These are phyloP conservation scores for Streptanthus diversifolius DNA, from an alignment of 345 rosid genomes.

Conservation along the genomic window DNA sequence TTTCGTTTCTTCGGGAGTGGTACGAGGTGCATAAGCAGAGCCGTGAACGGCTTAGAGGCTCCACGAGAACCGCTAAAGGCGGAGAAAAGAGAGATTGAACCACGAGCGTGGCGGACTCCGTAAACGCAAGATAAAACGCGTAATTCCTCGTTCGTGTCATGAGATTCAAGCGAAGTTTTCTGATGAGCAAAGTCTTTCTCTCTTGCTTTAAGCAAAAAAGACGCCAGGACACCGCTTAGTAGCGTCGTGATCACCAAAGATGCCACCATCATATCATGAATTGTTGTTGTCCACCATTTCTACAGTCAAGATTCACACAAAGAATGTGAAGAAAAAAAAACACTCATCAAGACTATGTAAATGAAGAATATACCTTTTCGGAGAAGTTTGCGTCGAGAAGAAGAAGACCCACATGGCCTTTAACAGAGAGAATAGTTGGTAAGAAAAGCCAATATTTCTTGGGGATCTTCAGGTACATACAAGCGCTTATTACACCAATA, in stretches of 20 bases:
- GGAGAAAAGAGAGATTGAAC: slow-evolving; percentile 46
- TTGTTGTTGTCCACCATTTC: slow-evolving; percentile 42
- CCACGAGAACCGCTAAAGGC: slow-evolving; percentile 45
- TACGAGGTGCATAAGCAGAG: slow-evolving; percentile 72
- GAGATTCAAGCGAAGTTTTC: slow-evolving; percentile 46
- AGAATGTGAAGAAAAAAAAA: neutral
- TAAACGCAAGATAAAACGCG: slow-evolving; percentile 66
- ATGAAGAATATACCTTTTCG: slow-evolving; percentile 18
- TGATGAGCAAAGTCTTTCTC: slow-evolving; percentile 45
- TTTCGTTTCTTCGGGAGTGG: slow-evolving; percentile 66
- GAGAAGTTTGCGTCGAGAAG: slow-evolving; percentile 28
- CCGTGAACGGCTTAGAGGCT: slow-evolving; percentile 40
- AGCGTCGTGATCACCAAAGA: slow-evolving; percentile 60
- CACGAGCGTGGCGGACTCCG: slow-evolving; percentile 62
- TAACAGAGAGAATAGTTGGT: slow-evolving; percentile 56
- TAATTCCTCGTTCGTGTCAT: slow-evolving; percentile 52
- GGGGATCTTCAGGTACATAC: slow-evolving; percentile 54
- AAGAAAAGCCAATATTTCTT: slow-evolving; percentile 49
- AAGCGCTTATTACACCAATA: slow-evolving; percentile 56
- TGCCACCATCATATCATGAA: slow-evolving; percentile 51
- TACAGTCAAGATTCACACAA: slow-evolving; percentile 17
- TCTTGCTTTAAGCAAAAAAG: slow-evolving; percentile 44
- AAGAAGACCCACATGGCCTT: slow-evolving; percentile 70
- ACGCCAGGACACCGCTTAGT: slow-evolving; percentile 51
- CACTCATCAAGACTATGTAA: neutral